A percentile compares a stretch with the other conserved stretches of the same genome.
phyloP scores from a whole-genome alignment of 2,329 filamentous ascomycete genomes.

The Alternaria incomplexa region DNA sequence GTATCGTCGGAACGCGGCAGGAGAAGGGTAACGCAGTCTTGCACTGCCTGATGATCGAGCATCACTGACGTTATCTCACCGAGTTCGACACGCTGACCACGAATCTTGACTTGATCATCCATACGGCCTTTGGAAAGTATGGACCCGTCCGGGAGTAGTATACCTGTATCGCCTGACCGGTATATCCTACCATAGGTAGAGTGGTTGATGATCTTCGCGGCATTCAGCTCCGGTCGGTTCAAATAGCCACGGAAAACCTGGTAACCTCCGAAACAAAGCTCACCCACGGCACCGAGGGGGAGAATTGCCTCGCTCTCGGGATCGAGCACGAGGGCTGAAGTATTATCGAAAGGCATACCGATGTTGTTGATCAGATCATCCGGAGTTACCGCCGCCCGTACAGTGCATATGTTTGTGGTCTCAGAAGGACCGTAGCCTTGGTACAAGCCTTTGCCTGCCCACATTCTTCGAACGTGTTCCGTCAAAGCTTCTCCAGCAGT shows the following conservation, averaged over 20 bases:
- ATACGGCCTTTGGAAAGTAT: slow-evolving; percentile 74
- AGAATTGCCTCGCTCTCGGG: slow-evolving; percentile 51
- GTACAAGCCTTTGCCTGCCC: slow-evolving; percentile 71
- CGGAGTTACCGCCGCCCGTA: slow-evolving; percentile 65
- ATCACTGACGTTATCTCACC: slow-evolving; percentile 73
- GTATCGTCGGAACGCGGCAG: slow-evolving; percentile 54
- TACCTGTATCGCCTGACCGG: slow-evolving; percentile 80
- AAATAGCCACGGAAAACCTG: slow-evolving; percentile 80
- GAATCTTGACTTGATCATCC: slow-evolving; percentile 82
- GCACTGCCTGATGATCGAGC: slow-evolving; percentile 58
- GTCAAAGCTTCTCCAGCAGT: slow-evolving; percentile 84
- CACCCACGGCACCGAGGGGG: slow-evolving; percentile 75
- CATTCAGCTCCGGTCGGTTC: slow-evolving; percentile 66
- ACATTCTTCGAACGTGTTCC: slow-evolving; percentile 70
- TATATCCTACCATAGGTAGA: slow-evolving; percentile 75
- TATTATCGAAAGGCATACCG: slow-evolving; percentile 76
- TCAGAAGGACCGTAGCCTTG: slow-evolving; percentile 85
- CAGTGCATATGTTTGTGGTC: slow-evolving; percentile 85
- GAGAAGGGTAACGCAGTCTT: slow-evolving; percentile 70
- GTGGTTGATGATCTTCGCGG: slow-evolving; percentile 72
- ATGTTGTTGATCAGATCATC: slow-evolving; percentile 74
- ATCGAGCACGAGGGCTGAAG: slow-evolving; percentile 71
- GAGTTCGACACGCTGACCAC: slow-evolving; percentile 80
- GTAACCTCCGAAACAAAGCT: slow-evolving; percentile 85
- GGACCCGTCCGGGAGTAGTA: slow-evolving; percentile 77